A percentile compares a stretch with the other conserved stretches of the same genome.
Evolutionary conservation across 306 rosid genomes (phyloP).

Genomic region (Rosa chinensis): DNA sequence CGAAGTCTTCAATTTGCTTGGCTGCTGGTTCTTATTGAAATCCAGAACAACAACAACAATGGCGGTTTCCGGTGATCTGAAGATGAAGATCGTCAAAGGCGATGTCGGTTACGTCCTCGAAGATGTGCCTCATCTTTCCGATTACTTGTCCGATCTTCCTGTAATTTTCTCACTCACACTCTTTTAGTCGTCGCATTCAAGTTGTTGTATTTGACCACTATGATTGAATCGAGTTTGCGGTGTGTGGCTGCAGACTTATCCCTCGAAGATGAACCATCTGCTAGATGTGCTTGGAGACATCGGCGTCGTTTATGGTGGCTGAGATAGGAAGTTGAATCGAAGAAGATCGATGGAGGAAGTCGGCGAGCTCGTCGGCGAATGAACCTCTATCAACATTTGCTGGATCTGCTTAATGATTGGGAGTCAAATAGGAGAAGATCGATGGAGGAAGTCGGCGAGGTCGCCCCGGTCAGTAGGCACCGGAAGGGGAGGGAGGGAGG

Average conservation of each 20-base stretch:
- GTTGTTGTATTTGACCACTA: not conserved
- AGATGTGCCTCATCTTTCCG: constrained; percentile 49
- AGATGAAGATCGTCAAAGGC: constrained; percentile 33
- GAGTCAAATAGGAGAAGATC: no score
- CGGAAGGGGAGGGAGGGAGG: no score
- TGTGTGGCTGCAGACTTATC: constrained; percentile 35
- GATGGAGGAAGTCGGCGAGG: no score
- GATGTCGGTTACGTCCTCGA: constrained; percentile 47
- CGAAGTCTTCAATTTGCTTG: no score
- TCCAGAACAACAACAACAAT: not conserved
- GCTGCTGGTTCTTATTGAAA: not conserved
- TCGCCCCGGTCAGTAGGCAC: no score
- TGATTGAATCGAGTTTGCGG: not conserved
- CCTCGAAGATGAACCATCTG: not conserved
- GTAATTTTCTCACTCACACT: constrained; percentile 18
- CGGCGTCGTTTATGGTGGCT: no score
- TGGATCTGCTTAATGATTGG: no score
- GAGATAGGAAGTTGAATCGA: no score
- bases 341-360: no score
- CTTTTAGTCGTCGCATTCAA: not conserved
- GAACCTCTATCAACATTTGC: no score
- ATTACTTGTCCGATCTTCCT: constrained; percentile 39
- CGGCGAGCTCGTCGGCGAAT: no score
- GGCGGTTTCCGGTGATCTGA: constrained; percentile 9
- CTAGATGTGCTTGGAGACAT: no score